Conservation (phyloP, 2,329 filamentous ascomycete genomes). For the Rhytidhysteron rufulum region DNA sequence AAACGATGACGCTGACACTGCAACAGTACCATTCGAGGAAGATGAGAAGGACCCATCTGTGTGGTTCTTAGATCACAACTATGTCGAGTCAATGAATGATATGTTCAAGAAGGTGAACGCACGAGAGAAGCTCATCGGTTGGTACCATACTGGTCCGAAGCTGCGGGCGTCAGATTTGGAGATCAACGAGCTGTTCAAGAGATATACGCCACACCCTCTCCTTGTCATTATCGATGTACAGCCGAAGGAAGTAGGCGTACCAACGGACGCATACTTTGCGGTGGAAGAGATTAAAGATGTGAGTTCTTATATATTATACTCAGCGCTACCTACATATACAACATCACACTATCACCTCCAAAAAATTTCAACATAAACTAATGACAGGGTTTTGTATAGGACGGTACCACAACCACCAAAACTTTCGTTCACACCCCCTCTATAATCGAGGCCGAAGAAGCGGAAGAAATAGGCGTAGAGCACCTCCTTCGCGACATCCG, state of each 20-base stretch:
- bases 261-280: slow-evolving; percentile 97
- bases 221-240: slow-evolving; percentile 98
- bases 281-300: slow-evolving; percentile 99
- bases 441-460: slow-evolving; percentile 97
- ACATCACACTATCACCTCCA: too few relatives aligned
- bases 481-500: slow-evolving; percentile 96
- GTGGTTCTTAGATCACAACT: slow-evolving; percentile 99
- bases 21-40: slow-evolving; percentile 90
- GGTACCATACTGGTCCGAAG: slow-evolving; percentile 99
- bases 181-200: slow-evolving; percentile 99
- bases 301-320: slow-evolving; percentile 34
- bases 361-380: not conserved
- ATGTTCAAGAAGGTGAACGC: slow-evolving; percentile 99
- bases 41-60: slow-evolving; percentile 98
- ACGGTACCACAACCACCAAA: slow-evolving; percentile 92
- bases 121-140: slow-evolving; percentile 96
- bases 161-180: slow-evolving; percentile 93
- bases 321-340: not conserved
- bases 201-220: slow-evolving; percentile 94
- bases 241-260: slow-evolving; percentile 94
- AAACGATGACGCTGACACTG: slow-evolving; percentile 3
- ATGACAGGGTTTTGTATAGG: slow-evolving; percentile 50
- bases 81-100: slow-evolving; percentile 98
- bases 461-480: slow-evolving; percentile 97
- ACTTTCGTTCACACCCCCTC: slow-evolving; percentile 98